These are phyloP conservation scores for Babesia microti DNA, from an alignment of 169 alveolate species.

Conservation along the genomic window DNA sequence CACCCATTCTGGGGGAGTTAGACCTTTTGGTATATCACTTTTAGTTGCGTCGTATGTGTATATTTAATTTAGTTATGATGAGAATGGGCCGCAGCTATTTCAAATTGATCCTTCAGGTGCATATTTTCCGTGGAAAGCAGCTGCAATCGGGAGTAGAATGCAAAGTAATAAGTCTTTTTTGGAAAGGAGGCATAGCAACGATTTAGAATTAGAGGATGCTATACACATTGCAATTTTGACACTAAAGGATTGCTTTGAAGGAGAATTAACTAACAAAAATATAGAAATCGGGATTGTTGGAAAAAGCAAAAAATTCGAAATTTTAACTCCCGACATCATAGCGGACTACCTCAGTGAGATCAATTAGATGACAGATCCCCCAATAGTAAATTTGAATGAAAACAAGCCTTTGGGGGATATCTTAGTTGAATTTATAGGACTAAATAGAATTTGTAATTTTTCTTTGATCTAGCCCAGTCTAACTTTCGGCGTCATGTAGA, in stretches of 20 bases:
- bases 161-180: conserved; percentile 89
- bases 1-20: conserved; percentile 99
- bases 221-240: conserved; percentile 86
- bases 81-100: conserved; percentile 78
- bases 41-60: conserved; percentile 77
- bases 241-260: conserved; percentile 90
- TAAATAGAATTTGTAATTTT: no score
- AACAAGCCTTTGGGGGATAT: no score
- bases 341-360: conserved; percentile 85
- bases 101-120: conserved; percentile 98
- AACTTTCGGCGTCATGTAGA: no score
- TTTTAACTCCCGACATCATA: conserved; percentile 73
- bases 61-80: conserved; percentile 57
- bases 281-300: conserved; percentile 93
- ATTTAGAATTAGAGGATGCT: conserved; percentile 91
- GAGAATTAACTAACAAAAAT: conserved; percentile 89
- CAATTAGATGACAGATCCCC: conserved; percentile 26
- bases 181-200: conserved; percentile 91
- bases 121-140: conserved; percentile 94
- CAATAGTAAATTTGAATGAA: conserved; percentile 1
- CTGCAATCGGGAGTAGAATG: conserved; percentile 94
- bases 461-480: no score
- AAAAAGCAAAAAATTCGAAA: conserved; percentile 70
- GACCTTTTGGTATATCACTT: conserved; percentile 98
- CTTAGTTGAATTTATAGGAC: no score